These are phyloP conservation scores for Alternaria sp. DNA, from an alignment of 2,329 filamentous ascomycete genomes.

Conservation along the genomic window DNA sequence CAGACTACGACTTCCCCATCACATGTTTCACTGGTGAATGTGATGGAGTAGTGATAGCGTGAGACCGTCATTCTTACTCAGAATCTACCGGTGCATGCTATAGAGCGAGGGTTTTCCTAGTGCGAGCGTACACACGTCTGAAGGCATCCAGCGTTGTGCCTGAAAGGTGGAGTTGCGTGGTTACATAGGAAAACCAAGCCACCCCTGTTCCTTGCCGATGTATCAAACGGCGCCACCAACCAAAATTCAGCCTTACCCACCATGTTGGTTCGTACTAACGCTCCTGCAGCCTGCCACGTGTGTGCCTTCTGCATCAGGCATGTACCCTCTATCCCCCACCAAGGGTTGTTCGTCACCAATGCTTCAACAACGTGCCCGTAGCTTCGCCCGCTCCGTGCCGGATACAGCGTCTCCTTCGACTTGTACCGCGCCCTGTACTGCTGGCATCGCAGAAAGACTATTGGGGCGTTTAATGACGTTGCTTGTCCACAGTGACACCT, in stretches of 20 bases:
- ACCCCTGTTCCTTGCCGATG: not conserved
- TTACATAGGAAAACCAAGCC: not conserved
- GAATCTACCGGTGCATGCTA: not conserved
- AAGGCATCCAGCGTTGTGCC: not conserved
- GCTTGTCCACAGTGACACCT: conserved; percentile 2
- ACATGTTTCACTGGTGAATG: not conserved
- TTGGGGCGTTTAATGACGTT: conserved; percentile 1
- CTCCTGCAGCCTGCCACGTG: conserved; percentile 42
- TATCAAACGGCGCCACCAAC: conserved; percentile 22
- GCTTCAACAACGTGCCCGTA: not conserved
- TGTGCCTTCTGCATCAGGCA: conserved; percentile 18
- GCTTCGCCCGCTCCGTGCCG: not conserved
- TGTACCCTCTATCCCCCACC: not conserved
- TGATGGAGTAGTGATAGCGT: not conserved
- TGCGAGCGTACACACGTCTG: not conserved
- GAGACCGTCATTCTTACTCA: not conserved
- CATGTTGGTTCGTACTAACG: conserved; percentile 32
- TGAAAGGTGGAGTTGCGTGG: not conserved
- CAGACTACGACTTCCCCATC: not conserved
- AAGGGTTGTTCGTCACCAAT: not conserved
- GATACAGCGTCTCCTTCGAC: not conserved
- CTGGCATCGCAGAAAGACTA: conserved; percentile 3
- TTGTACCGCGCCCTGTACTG: conserved; percentile 6
- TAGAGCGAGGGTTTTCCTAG: not conserved
- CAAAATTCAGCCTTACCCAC: conserved; percentile 43